Evolutionary conservation across 495 filamentous ascomycete species (phyloP).

Genomic region (Melanomma pulvis-pyrius): DNA sequence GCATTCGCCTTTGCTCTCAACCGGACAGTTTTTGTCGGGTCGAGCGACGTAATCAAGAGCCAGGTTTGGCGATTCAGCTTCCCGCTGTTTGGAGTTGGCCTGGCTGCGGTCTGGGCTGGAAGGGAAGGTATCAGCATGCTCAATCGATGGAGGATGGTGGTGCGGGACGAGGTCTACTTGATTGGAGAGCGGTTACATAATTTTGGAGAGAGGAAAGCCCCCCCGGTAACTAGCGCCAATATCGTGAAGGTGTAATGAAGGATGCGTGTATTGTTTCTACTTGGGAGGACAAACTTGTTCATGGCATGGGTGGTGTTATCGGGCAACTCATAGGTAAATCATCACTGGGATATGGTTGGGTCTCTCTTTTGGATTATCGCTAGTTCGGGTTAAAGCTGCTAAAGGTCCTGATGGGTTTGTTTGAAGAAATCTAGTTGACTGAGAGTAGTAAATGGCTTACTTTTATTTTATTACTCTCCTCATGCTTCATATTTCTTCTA

Average conservation of each 20-base stretch:
- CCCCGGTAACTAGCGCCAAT: neutral
- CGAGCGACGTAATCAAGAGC: slow-evolving; percentile 15
- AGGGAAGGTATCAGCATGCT: slow-evolving; percentile 53
- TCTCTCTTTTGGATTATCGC: neutral
- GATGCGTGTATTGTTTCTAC: neutral
- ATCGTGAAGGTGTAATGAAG: neutral
- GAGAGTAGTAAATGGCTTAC: too few relatives aligned
- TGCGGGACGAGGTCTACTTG: slow-evolving; percentile 92
- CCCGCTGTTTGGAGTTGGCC: slow-evolving; percentile 32
- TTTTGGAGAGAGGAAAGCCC: slow-evolving; percentile 64
- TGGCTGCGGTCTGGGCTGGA: slow-evolving; percentile 53
- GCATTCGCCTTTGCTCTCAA: slow-evolving; percentile 39
- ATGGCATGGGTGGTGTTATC: neutral
- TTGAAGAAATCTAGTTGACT: too few relatives aligned
- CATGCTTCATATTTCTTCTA: too few relatives aligned
- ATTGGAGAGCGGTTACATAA: slow-evolving; percentile 94
- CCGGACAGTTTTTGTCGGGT: slow-evolving; percentile 14
- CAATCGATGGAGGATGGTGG: slow-evolving; percentile 75
- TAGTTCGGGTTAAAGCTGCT: neutral
- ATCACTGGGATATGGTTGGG: neutral
- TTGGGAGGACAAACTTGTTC: neutral
- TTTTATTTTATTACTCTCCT: too few relatives aligned
- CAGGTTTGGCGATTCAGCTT: slow-evolving; percentile 41
- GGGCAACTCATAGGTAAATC: neutral
- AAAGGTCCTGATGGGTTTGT: neutral